Evolutionary conservation across 768 basidiomycete genomes (phyloP), one percentile per base, ranked within the genome.

Genomic region (Tephrocybe sp.): DNA sequence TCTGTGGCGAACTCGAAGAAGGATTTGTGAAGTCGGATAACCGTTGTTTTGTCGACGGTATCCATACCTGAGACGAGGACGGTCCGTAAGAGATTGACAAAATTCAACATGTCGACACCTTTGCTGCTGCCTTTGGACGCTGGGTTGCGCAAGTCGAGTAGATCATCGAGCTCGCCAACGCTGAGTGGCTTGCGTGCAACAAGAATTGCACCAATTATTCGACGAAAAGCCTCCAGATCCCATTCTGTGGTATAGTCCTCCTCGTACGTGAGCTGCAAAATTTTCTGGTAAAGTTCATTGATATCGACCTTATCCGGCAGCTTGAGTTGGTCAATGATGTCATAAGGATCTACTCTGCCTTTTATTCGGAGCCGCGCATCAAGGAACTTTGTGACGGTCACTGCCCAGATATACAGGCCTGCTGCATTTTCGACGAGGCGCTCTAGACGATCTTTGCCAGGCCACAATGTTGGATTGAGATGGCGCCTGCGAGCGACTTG

Each of bases 361-460:
- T 26, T 23, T 15, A 14, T 39, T 10, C 34, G 18, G 28, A 58
- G 26, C 17, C 50, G 54, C 26, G 38, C 42, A 8, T 45, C 24
- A 7, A 55, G 34, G 28, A 55, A 55, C 8, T 45, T 42, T 5
- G 26, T n/a, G 17, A 50, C 43, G 7, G 48, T 55, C 11, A 45
- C 48, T 3, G 54, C 54, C 54, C 48, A 55, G 18, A 55, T 50
- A 36, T 45, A 55, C 20, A 50, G 40, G 11, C 48, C 54, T 20
- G 54, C 44, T 12, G 54, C 48, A n/a, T 36, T 40, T 3, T 36
- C 37, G 11, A 39, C 36, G 17, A 55, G 26, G 24, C 25, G 30
- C 2, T 18, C 23, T 34, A 45, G 26, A 26, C 48, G 38, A n/a
- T 50, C 49, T 34, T 50, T 30, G 21, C 54, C 54, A 24, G 54